These are phyloP conservation scores for Metschnikowia baotianmanensis DNA, from an alignment of 805 yeast genomes.

Conservation along the genomic window DNA sequence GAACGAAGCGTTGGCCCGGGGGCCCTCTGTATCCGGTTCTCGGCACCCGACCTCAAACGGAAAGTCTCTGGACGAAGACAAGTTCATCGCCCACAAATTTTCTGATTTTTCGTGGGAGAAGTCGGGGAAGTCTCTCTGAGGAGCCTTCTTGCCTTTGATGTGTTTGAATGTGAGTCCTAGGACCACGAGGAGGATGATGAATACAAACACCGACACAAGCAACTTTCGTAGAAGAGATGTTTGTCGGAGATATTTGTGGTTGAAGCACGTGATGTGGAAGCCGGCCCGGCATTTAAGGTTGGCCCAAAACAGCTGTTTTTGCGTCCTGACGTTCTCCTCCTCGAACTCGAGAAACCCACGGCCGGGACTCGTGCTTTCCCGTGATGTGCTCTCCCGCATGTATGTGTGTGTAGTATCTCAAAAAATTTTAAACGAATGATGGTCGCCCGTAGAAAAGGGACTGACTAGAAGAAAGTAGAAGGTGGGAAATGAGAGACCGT, in stretches of 20 bases:
- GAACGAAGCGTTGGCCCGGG: constrained; percentile 77
- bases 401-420: no score
- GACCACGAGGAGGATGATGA: constrained; percentile 1
- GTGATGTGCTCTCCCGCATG: constrained; percentile 5
- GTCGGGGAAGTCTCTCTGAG: constrained; percentile 11
- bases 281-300: not conserved
- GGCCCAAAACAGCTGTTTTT: constrained; percentile 2
- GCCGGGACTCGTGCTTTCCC: constrained; percentile 3
- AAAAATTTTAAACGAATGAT: not conserved
- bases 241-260: not conserved
- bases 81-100: constrained; percentile 15
- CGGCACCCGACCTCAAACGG: constrained; percentile 58
- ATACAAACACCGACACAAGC: constrained; percentile 1
- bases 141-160: not conserved
- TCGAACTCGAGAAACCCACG: constrained; percentile 8
- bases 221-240: constrained; percentile 9
- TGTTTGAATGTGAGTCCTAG: constrained; percentile 1
- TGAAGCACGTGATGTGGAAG: constrained; percentile 2
- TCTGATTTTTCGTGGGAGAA: constrained; percentile 9
- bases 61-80: constrained; percentile 24
- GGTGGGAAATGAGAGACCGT: not conserved
- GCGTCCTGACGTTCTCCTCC: not conserved
- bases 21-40: constrained; percentile 38
- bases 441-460: no score
- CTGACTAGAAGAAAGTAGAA: not conserved